Evolutionary conservation across 306 rosid genomes (phyloP), one percentile per base, ranked within the genome.

Genomic region (Malus orientalis): DNA sequence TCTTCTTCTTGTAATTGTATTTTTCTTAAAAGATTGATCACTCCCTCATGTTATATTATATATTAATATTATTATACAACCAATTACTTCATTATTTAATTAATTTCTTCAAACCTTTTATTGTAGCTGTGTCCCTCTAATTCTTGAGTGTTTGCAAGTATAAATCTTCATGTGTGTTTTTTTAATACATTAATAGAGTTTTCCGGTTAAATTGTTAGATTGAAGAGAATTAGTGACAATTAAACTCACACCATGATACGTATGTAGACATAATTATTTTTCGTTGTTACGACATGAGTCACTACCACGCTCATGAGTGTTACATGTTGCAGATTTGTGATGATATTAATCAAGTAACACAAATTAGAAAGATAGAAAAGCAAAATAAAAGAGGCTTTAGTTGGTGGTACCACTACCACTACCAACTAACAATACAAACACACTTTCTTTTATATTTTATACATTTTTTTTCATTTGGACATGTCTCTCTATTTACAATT

Each of bases 1-100:
- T 71, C 84, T 74, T 64, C 58, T 69, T 66, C 51, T 71, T 68
- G 57, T 38, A 38, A 38, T 78, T 71, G 7, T 20, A 19, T 4
- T 1, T 23, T 66, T 66, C 20, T 38, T 33, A 18, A 36, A 66
- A 42, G 33, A 22, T 13, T 51, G n/a, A 22, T 38, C 75, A 19
- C 14, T 10, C 40, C 36, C 62, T 70, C 76, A 11, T 57, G 66
- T 25, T 73, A 6, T 59, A 59, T 23, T 6, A 62, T 36, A 36
- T 36, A 36, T 33, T 33, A 33, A 33, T 33, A 33, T 38, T 22
- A 22, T 23, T n/a, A 62, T 62, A 29, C 38, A 62, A 29, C 32
- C 23, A 58, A n/a, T 61, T 61, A 27, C 2, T 27, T 27, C 6
- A 0, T 72, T 53, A 18, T 10, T 57, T 33, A 57, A 12, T 19